Base-by-base conservation (phyloP, 352 stramenopile species). In the Globisporangium canariense region DNA sequence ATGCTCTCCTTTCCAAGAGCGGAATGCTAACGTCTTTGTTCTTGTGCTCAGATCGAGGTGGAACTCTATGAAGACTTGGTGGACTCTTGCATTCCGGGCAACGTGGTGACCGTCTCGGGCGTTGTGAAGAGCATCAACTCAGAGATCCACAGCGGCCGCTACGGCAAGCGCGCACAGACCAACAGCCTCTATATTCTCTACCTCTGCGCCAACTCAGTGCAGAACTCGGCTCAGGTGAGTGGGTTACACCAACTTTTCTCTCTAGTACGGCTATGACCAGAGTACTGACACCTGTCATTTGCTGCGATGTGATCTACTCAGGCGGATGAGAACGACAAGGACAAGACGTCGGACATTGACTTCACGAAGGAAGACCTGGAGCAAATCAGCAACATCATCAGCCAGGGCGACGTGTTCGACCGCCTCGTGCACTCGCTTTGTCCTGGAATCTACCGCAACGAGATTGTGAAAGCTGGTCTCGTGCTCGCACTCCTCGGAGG, bases 381-480 rank as follows among this genome's bases (percentile, higher is more conserved):
- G 63, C 78, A 84, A 50, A 98, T 99, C 66, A 81, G 81, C 45
- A 81, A 88, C 62, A 91, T 99, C 59, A 91, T 94, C 57, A 85
- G 82, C 34, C 86, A 90, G 60, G 93, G 80, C 2, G 84, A 94
- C 66, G 79, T 97, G 1, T 98, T 99, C 58, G 93, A 98, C 68
- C 83, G 98, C 2, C 75, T 99, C 6, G 93, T 99, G 10, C 81
- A 93, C 60, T 98, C 93, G 11, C 68, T 99, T 6, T 99, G 95
- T 70, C 97, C 97, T 14, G 81, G 81, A 13, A 99, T 99, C 62
- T 98, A 98, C 75, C 96, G 97, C 46, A 97, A 99, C 69, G 95
- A 99, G 67, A 71, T 98, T 51, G 96, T 99, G n/a, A 99, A 99
- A 77, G 86, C 86, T 9, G 97, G 97, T 0, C 83, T 99, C 11